Base-by-base conservation (phyloP, 495 filamentous ascomycete genomes). In the Lepraria neglecta region DNA sequence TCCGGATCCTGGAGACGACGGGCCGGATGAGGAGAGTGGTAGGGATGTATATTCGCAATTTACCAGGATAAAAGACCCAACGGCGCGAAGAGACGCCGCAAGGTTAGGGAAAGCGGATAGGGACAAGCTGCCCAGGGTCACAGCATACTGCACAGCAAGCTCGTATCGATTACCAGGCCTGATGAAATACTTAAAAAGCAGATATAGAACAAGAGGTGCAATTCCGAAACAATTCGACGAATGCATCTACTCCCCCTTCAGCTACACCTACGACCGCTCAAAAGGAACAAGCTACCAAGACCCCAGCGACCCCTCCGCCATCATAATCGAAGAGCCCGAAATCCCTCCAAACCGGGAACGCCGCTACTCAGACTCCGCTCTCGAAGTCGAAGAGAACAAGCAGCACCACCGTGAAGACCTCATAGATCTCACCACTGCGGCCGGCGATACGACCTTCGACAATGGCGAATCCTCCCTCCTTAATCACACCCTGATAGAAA, bases 1-100 rank as follows among this genome's bases (percentile, higher is more conserved):
- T 67, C 91, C 95, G 2, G 89, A 92, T 46, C 82, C 88, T 11
- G 86, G 84, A 3, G 89, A 90, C 31, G 88, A 89, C 48, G 81
- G 74, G 1, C 75, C 76, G 4, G 91, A 95, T 62, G 91, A 94
- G 67, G 94, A 98, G 70, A 89, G 88, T 66, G 91, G 92, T 21
- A 80, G 94, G 58, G 94, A 98, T 72, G 94, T 98, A 15, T 98
- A 98, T 73, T 90, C 90, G 15, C 94, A 98, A 72, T 87, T 84
- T 80, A 95, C 81, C 75, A 85, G 95, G 40, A 97, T 98, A 73
- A 97, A 97, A 73, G 94, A 98, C 71, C 91, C 91, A 3, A 95
- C 89, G 1, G 92, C 94, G 14, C 78, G 94, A 56, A 83, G 94
- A 64, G 95, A 97, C 80, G 94, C 94, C 28, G 95, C 95, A 40